Evolutionary conservation across 805 yeast genomes (phyloP), one percentile per base, ranked within the genome.

Genomic region (Kazachstania taianensis): DNA sequence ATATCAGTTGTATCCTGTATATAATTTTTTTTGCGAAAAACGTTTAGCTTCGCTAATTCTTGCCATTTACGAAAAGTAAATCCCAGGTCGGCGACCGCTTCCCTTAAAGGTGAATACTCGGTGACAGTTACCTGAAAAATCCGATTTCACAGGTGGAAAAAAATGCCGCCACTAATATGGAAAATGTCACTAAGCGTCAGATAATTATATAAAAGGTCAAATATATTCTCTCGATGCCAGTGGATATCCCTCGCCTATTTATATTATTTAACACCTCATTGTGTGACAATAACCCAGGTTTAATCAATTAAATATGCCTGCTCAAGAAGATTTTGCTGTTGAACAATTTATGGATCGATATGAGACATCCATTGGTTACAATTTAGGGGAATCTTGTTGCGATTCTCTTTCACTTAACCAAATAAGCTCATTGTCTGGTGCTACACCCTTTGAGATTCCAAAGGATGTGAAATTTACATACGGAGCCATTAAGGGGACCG

Each of bases 331-430:
- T 24, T 72, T 72, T 49, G 63, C 52, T 12, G 69, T 72, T n/a
- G 77, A 72, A 50, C 68, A 67, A 46, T 72, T 66, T 53, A 70
- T 72, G 75, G 74, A 71, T 48, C 47, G 51, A 29, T 61, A 69
- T 56, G 77, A 72, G 45, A 54, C 57, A 7, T 44, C 40, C 20
- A 59, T 65, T 25, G 42, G 43, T 9, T 53, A 49, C 51, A 72
- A 72, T 44, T 46, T 70, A 45, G 77, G 71, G 12, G 77, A 72
- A 47, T 69, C 76, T 1, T 72, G 78, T 45, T 65, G 68, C 41
- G 59, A 61, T 39, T 66, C 75, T 2, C 34, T 72, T 28, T 52
- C 67, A 8, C 41, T 72, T 23, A 41, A 52, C 13, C 69, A 70
- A 20, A 40, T 72, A 4, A 57, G 55, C 28, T 26, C 52, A 13